These are phyloP conservation scores for Cubamyces lactineus DNA, from an alignment of 768 basidiomycete genomes.

Conservation along the genomic window DNA sequence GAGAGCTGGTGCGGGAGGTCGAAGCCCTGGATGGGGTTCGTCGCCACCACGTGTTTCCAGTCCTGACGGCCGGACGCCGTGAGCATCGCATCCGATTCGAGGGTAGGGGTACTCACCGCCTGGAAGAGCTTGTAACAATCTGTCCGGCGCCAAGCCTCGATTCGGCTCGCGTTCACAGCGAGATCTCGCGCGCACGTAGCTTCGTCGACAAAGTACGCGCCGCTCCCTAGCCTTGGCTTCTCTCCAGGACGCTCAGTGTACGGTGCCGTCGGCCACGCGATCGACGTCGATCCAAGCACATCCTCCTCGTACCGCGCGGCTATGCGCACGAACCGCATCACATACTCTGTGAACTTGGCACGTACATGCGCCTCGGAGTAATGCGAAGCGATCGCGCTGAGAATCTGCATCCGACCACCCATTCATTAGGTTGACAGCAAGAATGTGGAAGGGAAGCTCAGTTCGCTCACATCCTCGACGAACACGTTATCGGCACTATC, in stretches of 20 bases:
- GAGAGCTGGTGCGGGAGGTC: slow-evolving; percentile 88
- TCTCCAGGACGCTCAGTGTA: slow-evolving; percentile 53
- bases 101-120: slow-evolving; percentile 49
- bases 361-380: slow-evolving; percentile 90
- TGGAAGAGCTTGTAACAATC: slow-evolving; percentile 76
- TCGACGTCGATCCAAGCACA: slow-evolving; percentile 66
- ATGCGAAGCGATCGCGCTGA: slow-evolving; percentile 85
- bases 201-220: slow-evolving; percentile 81
- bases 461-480: slow-evolving; percentile 84
- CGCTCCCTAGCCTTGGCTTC: slow-evolving; percentile 68
- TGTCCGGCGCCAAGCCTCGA: slow-evolving; percentile 92
- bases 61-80: slow-evolving; percentile 51
- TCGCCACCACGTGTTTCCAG: slow-evolving; percentile 55
- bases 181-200: slow-evolving; percentile 67
- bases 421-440: neutral
- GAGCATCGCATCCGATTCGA: neutral
- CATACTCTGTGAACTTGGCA: slow-evolving; percentile 88
- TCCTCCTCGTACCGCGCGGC: slow-evolving; percentile 92
- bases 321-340: slow-evolving; percentile 81
- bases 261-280: slow-evolving; percentile 67
- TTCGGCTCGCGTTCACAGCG: slow-evolving; percentile 73
- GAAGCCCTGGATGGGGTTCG: slow-evolving; percentile 71
- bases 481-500: slow-evolving; percentile 81
- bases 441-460: neutral
- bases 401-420: slow-evolving; percentile 54